Percentiles rank a stretch among this genome's conserved stretches.
These are phyloP conservation scores for Sphaerostilbella broomeana DNA, from an alignment of 2,329 filamentous ascomycete genomes.

Conservation along the genomic window DNA sequence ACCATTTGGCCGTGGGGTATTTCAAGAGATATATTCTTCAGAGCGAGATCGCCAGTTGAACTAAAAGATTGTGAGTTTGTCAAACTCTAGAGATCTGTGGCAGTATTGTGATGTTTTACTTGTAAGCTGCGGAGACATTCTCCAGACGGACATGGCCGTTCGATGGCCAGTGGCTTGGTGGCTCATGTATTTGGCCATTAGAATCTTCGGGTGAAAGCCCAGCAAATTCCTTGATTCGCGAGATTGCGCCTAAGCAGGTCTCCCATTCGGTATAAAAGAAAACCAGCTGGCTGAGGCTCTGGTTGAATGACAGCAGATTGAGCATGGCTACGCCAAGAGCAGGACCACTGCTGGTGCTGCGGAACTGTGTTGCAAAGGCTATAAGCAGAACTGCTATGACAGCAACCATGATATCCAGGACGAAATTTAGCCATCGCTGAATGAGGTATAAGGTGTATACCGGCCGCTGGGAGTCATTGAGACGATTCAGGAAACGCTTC, in stretches of 20 bases:
- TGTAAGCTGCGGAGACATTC: constrained; percentile 24
- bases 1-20: constrained; percentile 4
- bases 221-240: constrained; percentile 29
- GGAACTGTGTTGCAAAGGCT: not conserved
- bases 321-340: not conserved
- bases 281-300: too few species aligned
- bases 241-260: constrained; percentile 30
- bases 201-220: constrained; percentile 24
- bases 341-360: not conserved
- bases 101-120: too few species aligned
- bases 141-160: constrained; percentile 23
- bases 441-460: not conserved
- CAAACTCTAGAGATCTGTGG: too few species aligned
- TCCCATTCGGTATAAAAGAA: constrained; percentile 34
- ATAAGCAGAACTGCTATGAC: not conserved
- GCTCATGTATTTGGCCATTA: constrained; percentile 16
- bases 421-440: constrained; percentile 1
- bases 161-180: constrained; percentile 25
- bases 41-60: too few species aligned
- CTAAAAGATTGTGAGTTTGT: too few species aligned
- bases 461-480: constrained; percentile 2
- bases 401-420: not conserved
- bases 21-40: constrained; percentile 34
- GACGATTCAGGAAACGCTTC: not conserved
- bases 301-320: not conserved